Evolutionary conservation across 2,329 filamentous ascomycete species (phyloP).

Genomic region (Claviceps fusiformis): DNA sequence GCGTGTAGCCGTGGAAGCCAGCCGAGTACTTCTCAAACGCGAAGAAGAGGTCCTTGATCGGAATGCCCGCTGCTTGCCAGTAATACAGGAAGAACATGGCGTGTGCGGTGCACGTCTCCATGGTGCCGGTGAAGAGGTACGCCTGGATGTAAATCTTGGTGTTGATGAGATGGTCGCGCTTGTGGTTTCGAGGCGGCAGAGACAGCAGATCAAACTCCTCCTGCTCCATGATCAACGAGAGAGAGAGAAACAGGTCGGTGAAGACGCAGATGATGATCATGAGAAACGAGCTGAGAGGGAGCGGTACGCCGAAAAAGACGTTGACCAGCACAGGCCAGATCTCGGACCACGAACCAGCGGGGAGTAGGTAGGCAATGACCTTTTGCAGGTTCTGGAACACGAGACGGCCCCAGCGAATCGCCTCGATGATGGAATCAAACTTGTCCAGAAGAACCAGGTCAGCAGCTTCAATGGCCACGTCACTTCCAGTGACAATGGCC

Average conservation of each 20-base stretch:
- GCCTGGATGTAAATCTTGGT: constrained; percentile 36
- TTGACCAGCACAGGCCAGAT: constrained; percentile 44
- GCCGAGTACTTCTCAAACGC: constrained; percentile 32
- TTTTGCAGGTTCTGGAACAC: constrained; percentile 29
- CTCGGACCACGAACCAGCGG: constrained; percentile 40
- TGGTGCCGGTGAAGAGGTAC: constrained; percentile 37
- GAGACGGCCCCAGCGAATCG: constrained; percentile 34
- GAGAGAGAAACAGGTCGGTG: constrained; percentile 37
- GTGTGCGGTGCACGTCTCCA: constrained; percentile 36
- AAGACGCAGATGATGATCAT: constrained; percentile 47
- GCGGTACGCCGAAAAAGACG: constrained; percentile 40
- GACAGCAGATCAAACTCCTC: constrained; percentile 39
- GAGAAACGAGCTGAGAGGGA: constrained; percentile 36
- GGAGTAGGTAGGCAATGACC: constrained; percentile 31
- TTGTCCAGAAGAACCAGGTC: constrained; percentile 58
- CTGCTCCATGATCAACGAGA: constrained; percentile 41
- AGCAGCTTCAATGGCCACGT: constrained; percentile 50
- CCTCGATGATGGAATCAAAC: constrained; percentile 57
- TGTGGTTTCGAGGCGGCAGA: constrained; percentile 35
- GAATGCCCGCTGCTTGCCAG: constrained; percentile 32
- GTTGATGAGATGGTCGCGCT: constrained; percentile 37
- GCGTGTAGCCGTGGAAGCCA: constrained; percentile 35
- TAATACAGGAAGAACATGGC: constrained; percentile 42
- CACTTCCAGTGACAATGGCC: constrained; percentile 48
- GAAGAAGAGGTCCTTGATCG: constrained; percentile 33